Base-by-base conservation (phyloP, 352 stramenopile genomes). In the Achlya hypogyna region DNA sequence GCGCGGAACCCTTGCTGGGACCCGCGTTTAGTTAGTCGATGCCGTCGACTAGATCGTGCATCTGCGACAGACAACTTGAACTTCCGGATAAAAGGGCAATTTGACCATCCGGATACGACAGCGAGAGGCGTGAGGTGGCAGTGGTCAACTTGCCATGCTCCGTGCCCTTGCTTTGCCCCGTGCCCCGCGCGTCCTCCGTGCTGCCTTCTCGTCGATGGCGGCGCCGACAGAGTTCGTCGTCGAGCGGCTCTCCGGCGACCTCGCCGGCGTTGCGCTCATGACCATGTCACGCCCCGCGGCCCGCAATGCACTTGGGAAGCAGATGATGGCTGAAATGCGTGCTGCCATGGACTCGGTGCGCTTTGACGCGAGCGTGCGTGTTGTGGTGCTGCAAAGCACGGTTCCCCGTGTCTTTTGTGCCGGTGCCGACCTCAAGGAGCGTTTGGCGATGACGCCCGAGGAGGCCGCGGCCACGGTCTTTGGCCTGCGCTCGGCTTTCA, bases 341-440 rank as follows among this genome's bases (percentile, higher is more conserved):
- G 67, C 81, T 27, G 85, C 84, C 10, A 65, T 93, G 65, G 78
- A 93, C 43, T 71, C 73, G 2, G 75, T 93, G 8, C 82, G 81
- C 31, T 87, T 77, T 52, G 78, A 89, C 58, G 72, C 78, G 14
- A 85, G 75, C 42, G 75, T 91, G 16, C 86, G 87, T 45, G 87
- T 93, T 25, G 82, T 95, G 4, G 77, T 96, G 35, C 65, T 96
- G 27, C 81, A 80, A 32, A 94, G 84, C 49, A 78, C 71, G 0
- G 82, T 94, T 8, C 70, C 27, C 58, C 29, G 22, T 76, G 88
- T 96, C 18, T 97, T 97, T 68, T 97, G 88, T 42, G 89, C 88
- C 8, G 89, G 89, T 8, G 89, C 87, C 25, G 89, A 97, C 52
- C 68, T 97, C 18, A 96, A 96, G 70, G 89, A 98, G 77, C 82